A percentile compares a stretch with the other conserved stretches of the same genome.
These are phyloP conservation scores for Fusarium sp. DNA, from an alignment of 2,329 filamentous ascomycete species.

Conservation along the genomic window DNA sequence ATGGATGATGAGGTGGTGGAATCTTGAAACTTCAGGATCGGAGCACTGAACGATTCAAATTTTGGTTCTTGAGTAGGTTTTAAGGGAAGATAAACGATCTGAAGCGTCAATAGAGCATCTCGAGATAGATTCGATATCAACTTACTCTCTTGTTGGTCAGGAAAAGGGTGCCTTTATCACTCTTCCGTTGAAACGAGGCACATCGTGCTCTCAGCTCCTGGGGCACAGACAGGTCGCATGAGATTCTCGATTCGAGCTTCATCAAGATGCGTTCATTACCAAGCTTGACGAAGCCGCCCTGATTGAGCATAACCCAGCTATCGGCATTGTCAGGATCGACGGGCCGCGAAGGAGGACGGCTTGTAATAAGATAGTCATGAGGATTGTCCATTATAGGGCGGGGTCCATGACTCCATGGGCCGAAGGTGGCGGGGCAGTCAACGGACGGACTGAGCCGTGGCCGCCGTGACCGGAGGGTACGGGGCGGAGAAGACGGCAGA, in stretches of 20 bases:
- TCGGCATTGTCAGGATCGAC: constrained; percentile 64
- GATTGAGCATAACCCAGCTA: constrained; percentile 92
- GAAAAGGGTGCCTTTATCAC: constrained; percentile 79
- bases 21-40: constrained; percentile 88
- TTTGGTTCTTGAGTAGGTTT: constrained; percentile 67
- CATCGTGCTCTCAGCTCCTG: constrained; percentile 69
- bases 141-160: constrained; percentile 87
- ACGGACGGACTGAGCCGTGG: constrained; percentile 41
- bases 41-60: constrained; percentile 89
- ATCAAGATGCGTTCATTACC: constrained; percentile 85
- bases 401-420: constrained; percentile 50
- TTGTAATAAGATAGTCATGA: constrained; percentile 54
- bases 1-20: constrained; percentile 82
- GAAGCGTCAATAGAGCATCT: constrained; percentile 9
- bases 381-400: constrained; percentile 54
- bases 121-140: not conserved
- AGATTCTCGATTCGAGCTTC: constrained; percentile 82
- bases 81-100: constrained; percentile 90
- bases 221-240: constrained; percentile 77
- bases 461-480: constrained; percentile 34
- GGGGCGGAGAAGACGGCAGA: constrained; percentile 33
- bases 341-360: constrained; percentile 47
- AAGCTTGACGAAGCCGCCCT: constrained; percentile 82
- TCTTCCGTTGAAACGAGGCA: constrained; percentile 74
- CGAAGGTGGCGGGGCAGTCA: constrained; percentile 42